Evolutionary conservation across 345 rosid genomes (phyloP).

Genomic region (Sapria himalayana): DNA sequence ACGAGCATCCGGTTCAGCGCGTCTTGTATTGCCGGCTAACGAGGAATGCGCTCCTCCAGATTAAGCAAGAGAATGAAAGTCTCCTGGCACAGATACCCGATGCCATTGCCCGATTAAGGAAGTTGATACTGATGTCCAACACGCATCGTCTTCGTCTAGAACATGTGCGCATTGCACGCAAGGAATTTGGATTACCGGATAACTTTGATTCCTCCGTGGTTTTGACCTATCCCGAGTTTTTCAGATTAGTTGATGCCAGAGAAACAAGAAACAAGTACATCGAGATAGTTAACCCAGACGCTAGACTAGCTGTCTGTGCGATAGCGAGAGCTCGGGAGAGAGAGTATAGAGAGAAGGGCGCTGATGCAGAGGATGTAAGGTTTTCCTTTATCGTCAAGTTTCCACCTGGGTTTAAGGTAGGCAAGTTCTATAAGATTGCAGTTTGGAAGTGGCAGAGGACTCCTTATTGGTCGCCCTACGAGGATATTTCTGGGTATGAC

Average conservation of each 20-base stretch:
- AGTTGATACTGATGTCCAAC: constrained; percentile 68
- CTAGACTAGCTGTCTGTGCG: constrained; percentile 35
- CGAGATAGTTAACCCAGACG: constrained; percentile 46
- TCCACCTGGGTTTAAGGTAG: constrained; percentile 86
- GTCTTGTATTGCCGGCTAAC: constrained; percentile 56
- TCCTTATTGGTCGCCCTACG: constrained; percentile 93
- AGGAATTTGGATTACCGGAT: constrained; percentile 75
- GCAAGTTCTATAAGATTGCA: constrained; percentile 71
- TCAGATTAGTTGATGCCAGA: constrained; percentile 41
- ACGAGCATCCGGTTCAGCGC: constrained; percentile 85
- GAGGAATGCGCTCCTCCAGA: constrained; percentile 43
- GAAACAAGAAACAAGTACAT: constrained; percentile 69
- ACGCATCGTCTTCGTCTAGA: constrained; percentile 58
- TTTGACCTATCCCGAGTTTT: constrained; percentile 43
- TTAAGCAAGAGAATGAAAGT: constrained; percentile 43
- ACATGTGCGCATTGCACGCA: constrained; percentile 57
- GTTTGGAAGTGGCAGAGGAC: constrained; percentile 94
- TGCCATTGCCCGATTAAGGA: constrained; percentile 46
- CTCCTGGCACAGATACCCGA: constrained; percentile 37
- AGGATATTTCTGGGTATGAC: constrained; percentile 68
- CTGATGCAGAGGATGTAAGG: constrained; percentile 62
- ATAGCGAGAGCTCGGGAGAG: constrained; percentile 66
- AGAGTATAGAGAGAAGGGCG: constrained; percentile 70
- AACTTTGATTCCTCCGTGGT: constrained; percentile 74
- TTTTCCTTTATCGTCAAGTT: constrained; percentile 68